Evolutionary conservation across 164 flowering plant genomes (phyloP).

Genomic region (Piper betle): DNA sequence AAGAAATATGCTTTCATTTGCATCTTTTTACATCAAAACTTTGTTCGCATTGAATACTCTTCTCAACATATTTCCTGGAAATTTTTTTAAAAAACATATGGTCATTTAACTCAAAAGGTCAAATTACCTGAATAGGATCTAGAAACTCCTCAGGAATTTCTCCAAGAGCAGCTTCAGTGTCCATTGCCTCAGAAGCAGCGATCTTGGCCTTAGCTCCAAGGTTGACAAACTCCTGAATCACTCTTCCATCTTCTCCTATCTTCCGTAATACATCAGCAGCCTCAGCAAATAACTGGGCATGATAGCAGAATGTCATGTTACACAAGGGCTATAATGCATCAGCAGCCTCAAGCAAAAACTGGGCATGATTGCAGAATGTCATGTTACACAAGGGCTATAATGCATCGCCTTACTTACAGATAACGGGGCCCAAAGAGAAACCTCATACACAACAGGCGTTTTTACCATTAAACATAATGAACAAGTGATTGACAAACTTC

Average conservation of each 20-base stretch:
- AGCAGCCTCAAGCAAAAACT: constrained; percentile 90
- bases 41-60: not conserved
- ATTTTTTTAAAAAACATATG: not conserved
- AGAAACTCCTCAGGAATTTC: constrained; percentile 98
- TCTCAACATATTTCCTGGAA: not conserved
- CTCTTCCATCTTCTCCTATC: constrained; percentile 71
- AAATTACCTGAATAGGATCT: constrained; percentile 85
- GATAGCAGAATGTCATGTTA: not conserved
- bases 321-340: too few species aligned
- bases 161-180: constrained; percentile 82
- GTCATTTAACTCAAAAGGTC: not conserved
- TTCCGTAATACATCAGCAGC: constrained; percentile 70
- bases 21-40: not conserved
- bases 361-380: constrained; percentile 1
- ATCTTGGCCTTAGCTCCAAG: constrained; percentile 74
- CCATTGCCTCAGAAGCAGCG: constrained; percentile 91
- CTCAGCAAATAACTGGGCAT: constrained; percentile 64
- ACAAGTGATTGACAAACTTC: too few species aligned
- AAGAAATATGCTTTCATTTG: too few species aligned
- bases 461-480: too few species aligned
- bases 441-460: too few species aligned
- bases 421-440: too few species aligned
- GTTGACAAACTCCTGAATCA: constrained; percentile 69
- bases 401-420: too few species aligned
- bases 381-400: too few species aligned